Base-by-base conservation (phyloP, 2,329 filamentous ascomycete genomes). In the Aspergillus versicolor region DNA sequence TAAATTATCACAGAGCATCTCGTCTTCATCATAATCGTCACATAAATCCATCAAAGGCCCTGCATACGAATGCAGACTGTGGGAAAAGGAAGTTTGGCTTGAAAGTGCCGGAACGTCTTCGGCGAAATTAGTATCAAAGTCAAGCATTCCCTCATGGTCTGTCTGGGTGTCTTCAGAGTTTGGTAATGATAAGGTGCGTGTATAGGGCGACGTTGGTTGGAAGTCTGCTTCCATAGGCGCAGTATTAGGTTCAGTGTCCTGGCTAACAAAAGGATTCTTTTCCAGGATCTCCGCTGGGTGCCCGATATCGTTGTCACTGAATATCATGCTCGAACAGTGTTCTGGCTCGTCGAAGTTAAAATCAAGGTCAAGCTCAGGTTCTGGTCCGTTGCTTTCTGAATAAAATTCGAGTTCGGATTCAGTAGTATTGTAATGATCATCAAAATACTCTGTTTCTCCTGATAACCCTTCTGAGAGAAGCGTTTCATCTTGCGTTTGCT, bases 401-500 rank as follows among this genome's bases (percentile, higher is more conserved):
- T 52, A 57, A 11, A 41, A 19, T 60, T 60, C 12, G 52, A 30
- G 51, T 21, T 27, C 45, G 11, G 22, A 21, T 5, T 54, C 21
- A 9, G 32, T 24, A 6, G 12, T n/a, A 13, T 47, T 40, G 8
- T 19, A 42, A 6, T 38, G 7, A 15, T 48, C 30, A 11, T n/a
- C 3, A 32, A 47, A 27, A 41, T 45, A 40, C 0, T 22, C 17
- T 11, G 12, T 27, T 13, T 52, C 44, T n/a, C 61, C 57, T 19
- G 42, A 24, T 4, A 27, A 22, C 13, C 38, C 21, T 19, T 46
- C 57, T 27, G 34, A 38, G 27, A 60, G 37, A 5, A 60, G 17
- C 24, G 21, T 27, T 4, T 59, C 49, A 13, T 60, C 49, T 15
- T 32, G 12, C 15, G 7, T 22, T 3, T 34, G 22, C 6, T 43